Percentiles rank a stretch among this genome's conserved stretches.
phyloP scores from a whole-genome alignment of 495 filamentous ascomycete species.

The Daldinia caldariorum region DNA sequence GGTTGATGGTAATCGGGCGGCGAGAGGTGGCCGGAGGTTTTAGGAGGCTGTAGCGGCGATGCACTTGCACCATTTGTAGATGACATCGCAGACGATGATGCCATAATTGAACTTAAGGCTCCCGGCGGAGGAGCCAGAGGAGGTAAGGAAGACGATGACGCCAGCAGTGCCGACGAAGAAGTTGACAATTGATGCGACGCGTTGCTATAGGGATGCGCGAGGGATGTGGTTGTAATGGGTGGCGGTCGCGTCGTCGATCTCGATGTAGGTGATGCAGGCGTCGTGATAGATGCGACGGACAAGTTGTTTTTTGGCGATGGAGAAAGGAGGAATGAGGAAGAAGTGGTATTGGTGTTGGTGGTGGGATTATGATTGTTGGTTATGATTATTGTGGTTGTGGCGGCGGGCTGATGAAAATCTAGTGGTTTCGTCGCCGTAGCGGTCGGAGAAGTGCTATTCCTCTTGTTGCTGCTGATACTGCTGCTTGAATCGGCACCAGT shows the following conservation, averaged over 20 bases:
- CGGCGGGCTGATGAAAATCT: conserved; percentile 50
- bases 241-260: conserved; percentile 41
- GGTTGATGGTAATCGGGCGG: conserved; percentile 53
- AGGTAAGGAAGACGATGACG: conserved; percentile 33
- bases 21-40: conserved; percentile 44
- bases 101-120: conserved; percentile 49
- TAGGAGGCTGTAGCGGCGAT: conserved; percentile 48
- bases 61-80: conserved; percentile 48
- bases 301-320: conserved; percentile 42
- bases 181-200: conserved; percentile 44
- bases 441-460: conserved; percentile 43
- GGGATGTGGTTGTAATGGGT: conserved; percentile 19
- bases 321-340: conserved; percentile 53
- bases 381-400: conserved; percentile 16
- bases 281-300: conserved; percentile 40
- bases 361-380: conserved; percentile 28
- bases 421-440: conserved; percentile 43
- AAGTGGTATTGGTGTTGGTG: conserved; percentile 36
- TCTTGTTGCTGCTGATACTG: conserved; percentile 20
- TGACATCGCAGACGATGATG: conserved; percentile 45
- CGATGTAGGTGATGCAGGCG: conserved; percentile 31
- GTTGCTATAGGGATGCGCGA: conserved; percentile 47
- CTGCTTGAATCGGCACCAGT: conserved; percentile 25
- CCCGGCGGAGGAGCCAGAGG: conserved; percentile 48
- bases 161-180: conserved; percentile 25